Evolutionary conservation across 108 stramenopile species (phyloP).

Genomic region (Cyclotella sp.): DNA sequence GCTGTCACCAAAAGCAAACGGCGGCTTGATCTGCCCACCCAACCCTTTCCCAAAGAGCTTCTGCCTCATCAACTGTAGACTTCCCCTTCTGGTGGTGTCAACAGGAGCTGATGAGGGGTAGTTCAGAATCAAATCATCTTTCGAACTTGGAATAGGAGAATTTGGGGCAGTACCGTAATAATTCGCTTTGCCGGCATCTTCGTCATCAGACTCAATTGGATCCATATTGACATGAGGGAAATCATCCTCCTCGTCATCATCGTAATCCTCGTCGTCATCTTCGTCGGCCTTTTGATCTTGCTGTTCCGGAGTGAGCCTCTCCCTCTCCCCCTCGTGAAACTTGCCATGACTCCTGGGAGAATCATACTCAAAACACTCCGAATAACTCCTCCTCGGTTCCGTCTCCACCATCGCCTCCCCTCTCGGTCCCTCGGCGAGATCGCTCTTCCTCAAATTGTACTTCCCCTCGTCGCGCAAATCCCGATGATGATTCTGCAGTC

Average conservation of each 20-base stretch:
- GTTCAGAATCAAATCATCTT: slow-evolving; percentile 8
- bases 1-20: not conserved
- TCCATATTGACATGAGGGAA: slow-evolving; percentile 35
- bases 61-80: slow-evolving; percentile 2
- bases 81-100: slow-evolving; percentile 1
- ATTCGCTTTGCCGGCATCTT: not conserved
- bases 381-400: slow-evolving; percentile 1
- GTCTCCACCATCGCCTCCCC: not conserved
- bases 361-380: not conserved
- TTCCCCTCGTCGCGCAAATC: slow-evolving; percentile 12
- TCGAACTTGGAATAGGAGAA: not conserved
- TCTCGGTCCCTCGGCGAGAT: not conserved
- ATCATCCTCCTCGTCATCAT: slow-evolving; percentile 41
- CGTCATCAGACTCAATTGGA: slow-evolving; percentile 48
- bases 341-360: slow-evolving; percentile 8
- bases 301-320: not conserved
- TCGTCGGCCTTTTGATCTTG: not conserved
- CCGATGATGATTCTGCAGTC: slow-evolving; percentile 33
- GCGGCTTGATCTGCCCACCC: slow-evolving; percentile 1
- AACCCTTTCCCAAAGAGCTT: not conserved
- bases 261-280: slow-evolving; percentile 13
- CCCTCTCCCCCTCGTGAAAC: not conserved
- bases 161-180: slow-evolving; percentile 9
- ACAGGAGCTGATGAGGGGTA: slow-evolving; percentile 7
- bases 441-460: not conserved